These are phyloP conservation scores for Kluyveromyces marxianus DNA, from an alignment of 1,139 yeast species.

Conservation along the genomic window DNA sequence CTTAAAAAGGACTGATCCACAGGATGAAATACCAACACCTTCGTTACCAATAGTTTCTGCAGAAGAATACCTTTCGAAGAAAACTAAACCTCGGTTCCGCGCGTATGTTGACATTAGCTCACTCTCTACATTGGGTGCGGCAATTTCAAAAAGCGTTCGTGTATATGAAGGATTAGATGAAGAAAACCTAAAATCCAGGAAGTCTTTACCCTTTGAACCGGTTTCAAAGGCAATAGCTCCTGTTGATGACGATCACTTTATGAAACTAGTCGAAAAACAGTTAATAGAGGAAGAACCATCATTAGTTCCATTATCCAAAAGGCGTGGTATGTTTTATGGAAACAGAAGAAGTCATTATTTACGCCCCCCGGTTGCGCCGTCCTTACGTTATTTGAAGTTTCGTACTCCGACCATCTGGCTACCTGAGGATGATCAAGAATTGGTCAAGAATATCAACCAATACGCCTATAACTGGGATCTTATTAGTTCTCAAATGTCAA, in stretches of 20 bases:
- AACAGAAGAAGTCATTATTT: slow-evolving; percentile 54
- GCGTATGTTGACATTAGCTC: slow-evolving; percentile 45
- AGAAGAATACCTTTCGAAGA: slow-evolving; percentile 23
- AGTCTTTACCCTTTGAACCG: slow-evolving; percentile 36
- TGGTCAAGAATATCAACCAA: slow-evolving; percentile 76
- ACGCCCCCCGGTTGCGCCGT: slow-evolving; percentile 86
- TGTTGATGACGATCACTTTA: slow-evolving; percentile 56
- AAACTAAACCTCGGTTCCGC: slow-evolving; percentile 44
- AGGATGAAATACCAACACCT: slow-evolving; percentile 27
- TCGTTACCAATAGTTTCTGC: slow-evolving; percentile 27
- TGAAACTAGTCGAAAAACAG: slow-evolving; percentile 51
- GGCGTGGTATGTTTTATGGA: slow-evolving; percentile 31
- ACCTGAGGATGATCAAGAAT: slow-evolving; percentile 81
- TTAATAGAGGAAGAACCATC: slow-evolving; percentile 35
- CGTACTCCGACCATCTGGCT: slow-evolving; percentile 94
- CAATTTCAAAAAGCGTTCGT: slow-evolving; percentile 49
- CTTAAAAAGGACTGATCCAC: slow-evolving; percentile 30
- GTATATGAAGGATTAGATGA: slow-evolving; percentile 38
- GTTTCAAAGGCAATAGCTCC: slow-evolving; percentile 60
- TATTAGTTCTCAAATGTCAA: slow-evolving; percentile 71
- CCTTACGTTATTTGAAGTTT: slow-evolving; percentile 64
- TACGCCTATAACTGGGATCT: slow-evolving; percentile 91
- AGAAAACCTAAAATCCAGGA: slow-evolving; percentile 21
- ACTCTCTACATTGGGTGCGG: slow-evolving; percentile 46
- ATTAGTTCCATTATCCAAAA: slow-evolving; percentile 27